Evolutionary conservation across 768 basidiomycete species (phyloP), one percentile per base, ranked within the genome.

Genomic region (Boletus coccyginus): DNA sequence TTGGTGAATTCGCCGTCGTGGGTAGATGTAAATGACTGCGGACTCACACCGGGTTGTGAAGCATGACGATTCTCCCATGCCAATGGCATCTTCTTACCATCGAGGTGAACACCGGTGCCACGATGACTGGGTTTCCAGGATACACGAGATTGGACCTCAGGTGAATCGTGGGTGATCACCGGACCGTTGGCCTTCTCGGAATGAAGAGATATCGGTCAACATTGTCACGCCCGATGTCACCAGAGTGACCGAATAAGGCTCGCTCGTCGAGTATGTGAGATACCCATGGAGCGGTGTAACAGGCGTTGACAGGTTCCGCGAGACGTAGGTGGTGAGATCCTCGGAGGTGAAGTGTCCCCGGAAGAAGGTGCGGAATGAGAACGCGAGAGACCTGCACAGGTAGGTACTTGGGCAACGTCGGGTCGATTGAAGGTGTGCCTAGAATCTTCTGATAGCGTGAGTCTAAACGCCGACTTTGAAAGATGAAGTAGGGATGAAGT

Each of bases 391-490:
- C 61, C 67, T 3, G 66, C 68, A 41, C 59, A 62, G 13, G 68
- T 66, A 29, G 54, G 50, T 56, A 63, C 40, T 61, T 65, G 44
- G 59, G 65, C 19, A 70, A 52, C 13, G 69, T 71, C 35, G 45
- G 71, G 71, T 33, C 53, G 63, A 46, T 50, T 58, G 47, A 60
- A 54, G 12, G 60, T 64, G 35, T 45, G 62, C 35, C 40, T 59
- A 10, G 64, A 67, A 57, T 61, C 64, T 24, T 55, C 49, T 14
- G 61, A 67, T 59, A 38, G 67, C 33, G 46, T 27, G 43, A 55
- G 29, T 16, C 47, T 61, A 24, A 51, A 42, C 5, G 54, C 48
- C 13, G 66, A 59, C 29, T 59, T 65, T 3, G 60, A 59, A 39
- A 47, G 33, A 39, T 48, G 48, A 13, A 40, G 57, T 11, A 61